A percentile compares a stretch with the other conserved stretches of the same genome.
These are phyloP conservation scores for Schizosaccharomyces octosporus DNA, from an alignment of 805 yeast genomes.

Conservation along the genomic window DNA sequence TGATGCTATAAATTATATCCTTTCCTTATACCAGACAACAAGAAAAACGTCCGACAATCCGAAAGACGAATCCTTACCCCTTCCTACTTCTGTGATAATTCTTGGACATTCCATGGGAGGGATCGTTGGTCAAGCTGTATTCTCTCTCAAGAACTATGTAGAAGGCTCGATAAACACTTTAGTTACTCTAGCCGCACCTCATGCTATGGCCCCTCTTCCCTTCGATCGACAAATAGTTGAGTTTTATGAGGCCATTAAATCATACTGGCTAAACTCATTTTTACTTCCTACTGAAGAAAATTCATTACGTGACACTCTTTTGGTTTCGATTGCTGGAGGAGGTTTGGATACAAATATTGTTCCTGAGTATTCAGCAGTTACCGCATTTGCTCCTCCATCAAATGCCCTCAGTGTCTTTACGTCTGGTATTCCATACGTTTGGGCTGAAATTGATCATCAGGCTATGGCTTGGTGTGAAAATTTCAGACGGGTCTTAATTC, in stretches of 20 bases:
- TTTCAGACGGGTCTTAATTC: constrained; percentile 37
- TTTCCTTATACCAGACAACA: constrained; percentile 31
- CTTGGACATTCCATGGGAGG: constrained; percentile 97
- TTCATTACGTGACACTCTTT: constrained; percentile 32
- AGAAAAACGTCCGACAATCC: constrained; percentile 12
- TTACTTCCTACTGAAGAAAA: constrained; percentile 16
- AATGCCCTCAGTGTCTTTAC: constrained; percentile 69
- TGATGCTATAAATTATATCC: constrained; percentile 59
- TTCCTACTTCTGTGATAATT: constrained; percentile 48
- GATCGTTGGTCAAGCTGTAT: constrained; percentile 64
- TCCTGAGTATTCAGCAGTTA: constrained; percentile 65
- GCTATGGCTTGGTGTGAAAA: constrained; percentile 96
- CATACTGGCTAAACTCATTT: constrained; percentile 54
- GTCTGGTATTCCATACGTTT: constrained; percentile 68
- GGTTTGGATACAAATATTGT: constrained; percentile 53
- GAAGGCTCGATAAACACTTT: constrained; percentile 59
- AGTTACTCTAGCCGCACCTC: constrained; percentile 73
- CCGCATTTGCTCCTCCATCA: constrained; percentile 41
- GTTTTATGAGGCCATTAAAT: constrained; percentile 48
- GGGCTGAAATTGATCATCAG: constrained; percentile 85
- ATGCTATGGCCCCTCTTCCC: constrained; percentile 73
- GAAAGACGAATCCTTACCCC: constrained; percentile 13
- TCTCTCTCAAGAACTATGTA: constrained; percentile 52
- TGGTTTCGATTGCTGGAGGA: constrained; percentile 82
- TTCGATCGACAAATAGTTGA: constrained; percentile 70